Conservation (phyloP, 495 filamentous ascomycete genomes). For the Xylaria bambusicola region DNA sequence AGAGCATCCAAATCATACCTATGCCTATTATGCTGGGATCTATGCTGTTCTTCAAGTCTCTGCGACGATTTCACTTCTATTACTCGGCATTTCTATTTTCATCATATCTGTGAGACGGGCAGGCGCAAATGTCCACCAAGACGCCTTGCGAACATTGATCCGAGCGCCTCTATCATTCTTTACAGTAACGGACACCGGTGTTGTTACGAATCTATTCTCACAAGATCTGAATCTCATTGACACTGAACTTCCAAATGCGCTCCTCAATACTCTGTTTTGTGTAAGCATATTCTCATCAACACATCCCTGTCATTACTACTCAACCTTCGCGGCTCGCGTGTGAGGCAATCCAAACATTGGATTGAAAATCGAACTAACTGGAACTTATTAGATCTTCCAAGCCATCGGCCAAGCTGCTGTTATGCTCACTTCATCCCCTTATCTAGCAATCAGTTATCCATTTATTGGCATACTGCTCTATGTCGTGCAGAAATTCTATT, state of each 20-base stretch:
- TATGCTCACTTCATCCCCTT: slow-evolving; percentile 33
- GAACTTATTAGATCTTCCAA: not conserved
- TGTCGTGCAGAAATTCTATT: slow-evolving; percentile 59
- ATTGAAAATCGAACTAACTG: not conserved
- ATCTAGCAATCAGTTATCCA: slow-evolving; percentile 32
- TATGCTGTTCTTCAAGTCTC: slow-evolving; percentile 35
- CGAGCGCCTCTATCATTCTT: slow-evolving; percentile 40
- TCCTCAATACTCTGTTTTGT: slow-evolving; percentile 22
- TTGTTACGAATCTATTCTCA: slow-evolving; percentile 44
- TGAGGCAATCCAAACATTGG: too few species aligned
- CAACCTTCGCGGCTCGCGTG: too few species aligned
- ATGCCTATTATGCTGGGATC: slow-evolving; percentile 38
- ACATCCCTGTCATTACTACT: too few species aligned
- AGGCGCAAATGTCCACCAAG: slow-evolving; percentile 29
- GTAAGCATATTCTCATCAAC: slow-evolving; percentile 18
- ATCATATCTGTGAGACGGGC: slow-evolving; percentile 8
- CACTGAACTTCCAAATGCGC: slow-evolving; percentile 26
- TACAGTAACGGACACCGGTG: slow-evolving; percentile 42
- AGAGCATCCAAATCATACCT: slow-evolving; percentile 25
- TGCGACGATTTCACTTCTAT: slow-evolving; percentile 21
- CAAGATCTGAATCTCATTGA: slow-evolving; percentile 52
- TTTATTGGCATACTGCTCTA: slow-evolving; percentile 42
- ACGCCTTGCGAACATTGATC: slow-evolving; percentile 29
- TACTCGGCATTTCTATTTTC: slow-evolving; percentile 11
- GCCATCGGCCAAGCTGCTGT: slow-evolving; percentile 18